Evolutionary conservation across 805 yeast genomes (phyloP).

Genomic region (Nakazawaea siamensis): DNA sequence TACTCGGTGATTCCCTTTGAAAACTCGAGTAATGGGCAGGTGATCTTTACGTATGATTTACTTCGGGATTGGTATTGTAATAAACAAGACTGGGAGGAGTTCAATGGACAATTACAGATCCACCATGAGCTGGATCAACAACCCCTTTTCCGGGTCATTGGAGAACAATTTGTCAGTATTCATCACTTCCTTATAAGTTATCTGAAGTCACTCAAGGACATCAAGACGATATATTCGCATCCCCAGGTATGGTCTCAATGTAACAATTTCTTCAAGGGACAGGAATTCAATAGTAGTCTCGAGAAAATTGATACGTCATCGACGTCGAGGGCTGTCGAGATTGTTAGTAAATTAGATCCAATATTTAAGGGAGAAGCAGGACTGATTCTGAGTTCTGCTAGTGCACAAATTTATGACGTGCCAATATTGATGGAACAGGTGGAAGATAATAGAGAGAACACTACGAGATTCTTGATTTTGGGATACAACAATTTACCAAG

Average conservation of each 20-base stretch:
- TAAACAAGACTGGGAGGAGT: constrained; percentile 11
- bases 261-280: constrained; percentile 37
- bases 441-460: constrained; percentile 68
- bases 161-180: constrained; percentile 76
- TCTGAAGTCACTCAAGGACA: constrained; percentile 32
- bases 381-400: constrained; percentile 67
- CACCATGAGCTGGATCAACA: constrained; percentile 10
- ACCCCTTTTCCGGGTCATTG: constrained; percentile 47
- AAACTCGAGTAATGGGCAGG: constrained; percentile 93
- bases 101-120: constrained; percentile 5
- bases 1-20: constrained; percentile 84
- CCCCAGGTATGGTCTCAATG: constrained; percentile 99
- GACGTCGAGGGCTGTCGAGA: constrained; percentile 79
- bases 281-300: constrained; percentile 25
- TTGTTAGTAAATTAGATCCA: constrained; percentile 32
- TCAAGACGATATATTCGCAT: constrained; percentile 70
- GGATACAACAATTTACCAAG: constrained; percentile 27
- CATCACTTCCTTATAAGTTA: constrained; percentile 64
- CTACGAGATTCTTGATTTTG: constrained; percentile 77
- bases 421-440: constrained; percentile 48
- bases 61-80: constrained; percentile 56
- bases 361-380: constrained; percentile 35
- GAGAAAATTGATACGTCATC: constrained; percentile 61
- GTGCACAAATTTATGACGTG: constrained; percentile 51
- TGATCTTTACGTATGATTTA: constrained; percentile 75